These are phyloP conservation scores for Torulaspora delbrueckii DNA, from an alignment of 805 yeast genomes.

Conservation along the genomic window DNA sequence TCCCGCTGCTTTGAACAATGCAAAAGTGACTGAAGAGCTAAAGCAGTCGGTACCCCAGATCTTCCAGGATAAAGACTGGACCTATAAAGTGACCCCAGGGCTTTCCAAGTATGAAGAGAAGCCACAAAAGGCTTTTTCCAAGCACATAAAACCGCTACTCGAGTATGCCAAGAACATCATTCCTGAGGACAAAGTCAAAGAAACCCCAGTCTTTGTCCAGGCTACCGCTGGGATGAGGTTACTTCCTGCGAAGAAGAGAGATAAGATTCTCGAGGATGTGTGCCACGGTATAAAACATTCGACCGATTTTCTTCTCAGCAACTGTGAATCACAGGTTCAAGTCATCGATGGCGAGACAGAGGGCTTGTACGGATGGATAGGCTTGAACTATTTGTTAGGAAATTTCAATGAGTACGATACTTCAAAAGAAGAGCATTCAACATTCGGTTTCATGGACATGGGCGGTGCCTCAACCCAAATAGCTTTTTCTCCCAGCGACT, in stretches of 20 bases:
- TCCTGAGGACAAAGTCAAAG: slow-evolving; percentile 53
- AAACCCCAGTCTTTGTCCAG: slow-evolving; percentile 83
- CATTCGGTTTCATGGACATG: slow-evolving; percentile 97
- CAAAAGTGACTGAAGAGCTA: slow-evolving; percentile 23
- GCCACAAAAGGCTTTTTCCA: slow-evolving; percentile 56
- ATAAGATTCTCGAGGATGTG: slow-evolving; percentile 50
- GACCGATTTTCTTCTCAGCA: slow-evolving; percentile 48
- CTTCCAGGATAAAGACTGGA: slow-evolving; percentile 62
- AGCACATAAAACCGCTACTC: slow-evolving; percentile 63
- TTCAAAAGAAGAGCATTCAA: slow-evolving; percentile 38
- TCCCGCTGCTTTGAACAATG: slow-evolving; percentile 29
- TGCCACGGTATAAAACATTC: slow-evolving; percentile 53
- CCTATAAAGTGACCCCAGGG: slow-evolving; percentile 73
- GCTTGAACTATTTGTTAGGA: slow-evolving; percentile 76
- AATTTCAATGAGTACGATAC: slow-evolving; percentile 48
- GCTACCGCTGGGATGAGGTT: slow-evolving; percentile 98
- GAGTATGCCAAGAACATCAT: slow-evolving; percentile 65
- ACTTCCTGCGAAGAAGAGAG: slow-evolving; percentile 50
- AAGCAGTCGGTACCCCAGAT: slow-evolving; percentile 64
- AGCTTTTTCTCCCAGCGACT: slow-evolving; percentile 77
- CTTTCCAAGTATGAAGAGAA: slow-evolving; percentile 61
- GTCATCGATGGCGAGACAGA: slow-evolving; percentile 93
- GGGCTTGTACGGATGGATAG: slow-evolving; percentile 95
- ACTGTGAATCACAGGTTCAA: slow-evolving; percentile 68
- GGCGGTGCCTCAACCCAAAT: slow-evolving; percentile 98